Conservation (phyloP, 352 stramenopile species). For the Phytophthora macrochlamydospora region DNA sequence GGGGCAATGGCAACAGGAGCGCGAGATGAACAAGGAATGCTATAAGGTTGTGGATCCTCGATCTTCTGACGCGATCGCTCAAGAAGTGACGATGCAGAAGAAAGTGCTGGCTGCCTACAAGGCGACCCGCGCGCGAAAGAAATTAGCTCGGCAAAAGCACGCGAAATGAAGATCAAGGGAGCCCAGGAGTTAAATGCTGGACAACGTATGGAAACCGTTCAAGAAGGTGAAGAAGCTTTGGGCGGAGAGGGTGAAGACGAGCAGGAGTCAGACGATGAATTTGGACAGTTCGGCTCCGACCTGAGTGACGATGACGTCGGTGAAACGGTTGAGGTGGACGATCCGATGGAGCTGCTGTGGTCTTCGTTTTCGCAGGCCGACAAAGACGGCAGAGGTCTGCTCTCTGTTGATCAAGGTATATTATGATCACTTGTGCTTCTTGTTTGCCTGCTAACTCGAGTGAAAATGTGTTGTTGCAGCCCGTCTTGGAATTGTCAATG, state of each 20-base stretch:
- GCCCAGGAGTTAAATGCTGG: conserved; percentile 15
- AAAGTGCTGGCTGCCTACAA: conserved; percentile 77
- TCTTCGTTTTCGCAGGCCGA: conserved; percentile 65
- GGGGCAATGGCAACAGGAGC: conserved; percentile 52
- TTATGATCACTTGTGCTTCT: background rate
- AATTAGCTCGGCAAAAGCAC: conserved; percentile 62
- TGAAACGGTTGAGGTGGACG: conserved; percentile 54
- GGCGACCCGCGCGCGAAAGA: conserved; percentile 60
- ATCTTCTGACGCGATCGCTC: conserved; percentile 49
- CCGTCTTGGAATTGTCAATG: conserved; percentile 66
- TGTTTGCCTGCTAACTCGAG: too few species aligned
- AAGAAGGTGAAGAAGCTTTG: conserved; percentile 51
- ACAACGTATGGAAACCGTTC: conserved; percentile 66
- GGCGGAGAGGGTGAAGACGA: conserved; percentile 34
- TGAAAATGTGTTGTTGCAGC: conserved; percentile 31
- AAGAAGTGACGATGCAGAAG: conserved; percentile 61
- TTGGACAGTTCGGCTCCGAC: conserved; percentile 54
- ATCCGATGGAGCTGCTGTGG: conserved; percentile 70
- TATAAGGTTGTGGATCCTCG: conserved; percentile 72
- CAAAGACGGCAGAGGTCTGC: conserved; percentile 30
- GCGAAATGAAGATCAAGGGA: conserved; percentile 48
- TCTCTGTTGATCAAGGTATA: conserved; percentile 64
- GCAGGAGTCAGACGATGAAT: conserved; percentile 48
- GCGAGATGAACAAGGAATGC: conserved; percentile 67
- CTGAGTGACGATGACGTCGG: conserved; percentile 51